Conservation (phyloP, 106 monocot species). For the Alisma plantagoaquatica region DNA sequence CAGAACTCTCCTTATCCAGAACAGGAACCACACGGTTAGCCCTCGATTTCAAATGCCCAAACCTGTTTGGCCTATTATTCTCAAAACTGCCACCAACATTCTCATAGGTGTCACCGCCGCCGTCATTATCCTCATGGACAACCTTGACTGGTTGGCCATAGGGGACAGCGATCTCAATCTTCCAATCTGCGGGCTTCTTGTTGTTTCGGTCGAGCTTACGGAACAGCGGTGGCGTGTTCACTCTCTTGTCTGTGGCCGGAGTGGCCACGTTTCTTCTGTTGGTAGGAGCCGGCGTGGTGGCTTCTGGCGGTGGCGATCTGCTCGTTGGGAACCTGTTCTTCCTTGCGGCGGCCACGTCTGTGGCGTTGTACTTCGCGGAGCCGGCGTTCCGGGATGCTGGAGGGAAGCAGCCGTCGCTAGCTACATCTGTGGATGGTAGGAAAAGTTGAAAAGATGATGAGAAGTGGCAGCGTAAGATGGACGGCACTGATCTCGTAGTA, state of each 20-base stretch:
- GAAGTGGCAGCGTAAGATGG: no score
- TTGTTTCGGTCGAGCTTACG: conserved; percentile 16
- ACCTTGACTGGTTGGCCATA: conserved; percentile 13
- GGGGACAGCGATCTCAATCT: conserved; percentile 39
- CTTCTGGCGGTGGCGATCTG: conserved; percentile 51
- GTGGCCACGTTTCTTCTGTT: conserved; percentile 15
- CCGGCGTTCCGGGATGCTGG: conserved; percentile 15
- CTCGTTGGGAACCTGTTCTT: conserved; percentile 33
- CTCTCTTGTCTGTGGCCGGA: conserved; percentile 17
- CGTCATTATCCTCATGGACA: conserved; percentile 25
- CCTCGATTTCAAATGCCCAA: conserved; percentile 20
- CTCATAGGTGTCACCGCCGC: no score
- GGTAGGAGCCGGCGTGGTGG: conserved; percentile 24
- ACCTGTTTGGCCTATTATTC: conserved; percentile 27
- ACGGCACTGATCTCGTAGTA: no score
- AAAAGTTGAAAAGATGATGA: no score
- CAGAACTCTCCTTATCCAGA: conserved; percentile 37
- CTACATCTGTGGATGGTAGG: no score
- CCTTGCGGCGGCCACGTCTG: no score
- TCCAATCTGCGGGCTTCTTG: conserved; percentile 36
- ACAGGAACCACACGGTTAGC: conserved; percentile 39
- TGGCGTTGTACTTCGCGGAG: conserved; percentile 31
- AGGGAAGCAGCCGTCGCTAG: no score
- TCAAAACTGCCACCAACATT: no score
- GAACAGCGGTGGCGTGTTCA: conserved; percentile 19